Conservation (phyloP, 371 early-diverging fungal species). For the Mucor ambiguus region DNA sequence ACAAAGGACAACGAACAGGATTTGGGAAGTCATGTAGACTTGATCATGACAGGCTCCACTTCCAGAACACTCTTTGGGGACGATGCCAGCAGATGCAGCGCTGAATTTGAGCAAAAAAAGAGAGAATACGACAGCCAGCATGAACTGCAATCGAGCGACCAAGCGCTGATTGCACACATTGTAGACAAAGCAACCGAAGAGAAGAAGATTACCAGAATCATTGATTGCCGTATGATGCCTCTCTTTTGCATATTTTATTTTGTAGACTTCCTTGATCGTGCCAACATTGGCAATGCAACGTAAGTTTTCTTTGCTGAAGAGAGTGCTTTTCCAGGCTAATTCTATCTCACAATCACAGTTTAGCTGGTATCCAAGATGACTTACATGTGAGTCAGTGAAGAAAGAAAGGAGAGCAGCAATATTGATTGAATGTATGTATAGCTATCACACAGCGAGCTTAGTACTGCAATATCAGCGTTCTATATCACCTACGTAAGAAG, state of each 20-base stretch:
- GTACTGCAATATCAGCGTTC: conserved; percentile 38
- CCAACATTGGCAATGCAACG: conserved; percentile 53
- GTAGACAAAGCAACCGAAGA: conserved; percentile 26
- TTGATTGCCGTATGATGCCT: conserved; percentile 47
- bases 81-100: neutral
- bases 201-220: conserved; percentile 29
- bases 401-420: neutral
- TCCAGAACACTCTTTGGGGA: neutral
- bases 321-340: too few relatives aligned
- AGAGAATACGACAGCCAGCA: neutral
- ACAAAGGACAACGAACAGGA: neutral
- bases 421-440: conserved; percentile 10
- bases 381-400: conserved; percentile 18
- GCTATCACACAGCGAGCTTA: conserved; percentile 27
- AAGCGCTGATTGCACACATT: neutral
- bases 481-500: conserved; percentile 45
- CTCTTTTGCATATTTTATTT: conserved; percentile 53
- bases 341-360: conserved; percentile 5
- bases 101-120: neutral
- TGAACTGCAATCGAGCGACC: neutral
- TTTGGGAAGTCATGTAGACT: neutral
- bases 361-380: conserved; percentile 28
- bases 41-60: neutral
- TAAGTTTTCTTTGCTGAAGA: conserved; percentile 1
- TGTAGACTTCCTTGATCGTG: conserved; percentile 47